Conservation (phyloP, 208 protist genomes). For the Trichomonas vaginalis region DNA sequence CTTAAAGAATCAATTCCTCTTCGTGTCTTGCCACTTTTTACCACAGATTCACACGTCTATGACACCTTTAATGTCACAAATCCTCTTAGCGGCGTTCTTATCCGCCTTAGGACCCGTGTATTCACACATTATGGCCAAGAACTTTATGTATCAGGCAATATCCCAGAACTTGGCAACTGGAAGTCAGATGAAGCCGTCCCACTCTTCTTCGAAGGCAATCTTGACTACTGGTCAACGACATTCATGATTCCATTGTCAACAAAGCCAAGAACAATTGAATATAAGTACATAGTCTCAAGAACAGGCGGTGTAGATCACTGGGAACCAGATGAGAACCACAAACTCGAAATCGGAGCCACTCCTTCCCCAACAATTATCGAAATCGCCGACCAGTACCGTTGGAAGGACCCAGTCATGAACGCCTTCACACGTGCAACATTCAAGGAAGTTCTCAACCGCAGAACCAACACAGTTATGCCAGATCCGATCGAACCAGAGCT, state of each 20-base stretch:
- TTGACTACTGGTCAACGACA: neutral
- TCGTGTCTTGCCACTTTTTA: neutral
- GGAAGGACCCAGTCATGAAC: neutral
- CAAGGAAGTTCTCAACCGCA: neutral
- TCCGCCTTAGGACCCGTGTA: neutral
- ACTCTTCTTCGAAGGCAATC: neutral
- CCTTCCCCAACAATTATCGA: neutral
- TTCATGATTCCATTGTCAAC: neutral
- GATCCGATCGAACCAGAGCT: neutral
- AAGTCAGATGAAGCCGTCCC: neutral
- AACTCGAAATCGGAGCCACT: neutral
- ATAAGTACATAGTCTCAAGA: neutral
- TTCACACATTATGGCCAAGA: neutral
- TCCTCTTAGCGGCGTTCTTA: neutral
- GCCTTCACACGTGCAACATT: neutral
- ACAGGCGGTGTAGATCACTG: neutral
- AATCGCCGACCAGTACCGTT: neutral
- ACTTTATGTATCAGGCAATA: neutral
- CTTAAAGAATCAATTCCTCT: neutral
- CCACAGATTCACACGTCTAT: neutral
- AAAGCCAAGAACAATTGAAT: neutral
- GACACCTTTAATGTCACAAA: neutral
- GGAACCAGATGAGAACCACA: neutral
- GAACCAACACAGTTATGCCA: neutral
- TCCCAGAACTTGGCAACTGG: neutral